phyloP scores from a whole-genome alignment of 306 rosid genomes.

The Cicer chorassanicum region DNA sequence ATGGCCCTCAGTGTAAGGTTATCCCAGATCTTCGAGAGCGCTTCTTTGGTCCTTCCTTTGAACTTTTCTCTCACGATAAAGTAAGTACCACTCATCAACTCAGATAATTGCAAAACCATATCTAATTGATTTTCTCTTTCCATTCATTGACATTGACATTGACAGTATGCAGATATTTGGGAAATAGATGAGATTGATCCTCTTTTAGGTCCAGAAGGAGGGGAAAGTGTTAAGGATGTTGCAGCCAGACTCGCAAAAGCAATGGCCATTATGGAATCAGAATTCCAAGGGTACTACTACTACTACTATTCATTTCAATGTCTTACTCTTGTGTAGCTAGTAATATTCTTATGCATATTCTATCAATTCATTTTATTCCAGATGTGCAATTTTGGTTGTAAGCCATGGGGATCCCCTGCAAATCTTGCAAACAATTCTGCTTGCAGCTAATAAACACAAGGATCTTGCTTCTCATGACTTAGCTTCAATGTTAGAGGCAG shows the following conservation, averaged over 20 bases:
- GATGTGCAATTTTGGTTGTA: conserved; percentile 77
- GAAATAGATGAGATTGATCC: conserved; percentile 79
- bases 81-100: conserved; percentile 47
- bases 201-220: conserved; percentile 74
- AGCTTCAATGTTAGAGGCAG: conserved; percentile 57
- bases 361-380: conserved; percentile 38
- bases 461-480: conserved; percentile 47
- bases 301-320: background rate
- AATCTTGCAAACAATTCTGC: conserved; percentile 72
- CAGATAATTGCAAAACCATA: too few relatives aligned
- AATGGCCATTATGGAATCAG: conserved; percentile 61
- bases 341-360: conserved; percentile 31
- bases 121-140: conserved; percentile 23
- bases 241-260: conserved; percentile 73
- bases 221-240: conserved; percentile 91
- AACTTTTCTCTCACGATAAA: conserved; percentile 81
- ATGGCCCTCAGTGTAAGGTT: conserved; percentile 77
- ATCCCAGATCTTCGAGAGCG: conserved; percentile 76
- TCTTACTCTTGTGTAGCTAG: background rate
- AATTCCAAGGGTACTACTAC: conserved; percentile 63
- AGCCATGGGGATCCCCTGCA: conserved; percentile 93
- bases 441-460: conserved; percentile 56
- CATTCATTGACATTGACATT: conserved; percentile 21
- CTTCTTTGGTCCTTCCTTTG: conserved; percentile 84
- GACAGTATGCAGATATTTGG: conserved; percentile 79